A percentile compares a stretch with the other conserved stretches of the same genome.
phyloP scores from a whole-genome alignment of 768 basidiomycete genomes.

The Krasilnikovozyma curviuscula region DNA sequence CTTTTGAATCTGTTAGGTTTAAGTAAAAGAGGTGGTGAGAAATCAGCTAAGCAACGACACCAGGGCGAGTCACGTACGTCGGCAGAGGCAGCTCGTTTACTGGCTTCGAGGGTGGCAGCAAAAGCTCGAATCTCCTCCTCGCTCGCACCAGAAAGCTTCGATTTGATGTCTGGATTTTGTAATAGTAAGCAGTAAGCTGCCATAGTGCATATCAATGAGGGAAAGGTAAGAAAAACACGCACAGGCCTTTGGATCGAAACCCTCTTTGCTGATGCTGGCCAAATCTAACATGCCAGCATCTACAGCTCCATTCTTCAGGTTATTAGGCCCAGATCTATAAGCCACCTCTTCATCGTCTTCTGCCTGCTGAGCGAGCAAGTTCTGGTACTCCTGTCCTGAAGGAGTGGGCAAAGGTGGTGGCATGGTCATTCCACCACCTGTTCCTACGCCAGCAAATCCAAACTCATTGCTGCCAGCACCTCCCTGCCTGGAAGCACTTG shows the following conservation, averaged over 20 bases:
- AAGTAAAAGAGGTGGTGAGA: not conserved
- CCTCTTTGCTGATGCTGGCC: slow-evolving; percentile 48
- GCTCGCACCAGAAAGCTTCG: slow-evolving; percentile 24
- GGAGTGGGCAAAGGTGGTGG: not conserved
- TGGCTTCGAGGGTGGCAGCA: slow-evolving; percentile 56
- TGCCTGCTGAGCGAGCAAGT: slow-evolving; percentile 23
- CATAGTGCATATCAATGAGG: not conserved
- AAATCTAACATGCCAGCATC: slow-evolving; percentile 33
- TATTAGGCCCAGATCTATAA: slow-evolving; percentile 19
- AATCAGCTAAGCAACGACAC: not conserved
- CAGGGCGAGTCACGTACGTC: slow-evolving; percentile 26
- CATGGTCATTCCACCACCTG: slow-evolving; percentile 9
- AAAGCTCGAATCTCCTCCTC: slow-evolving; percentile 27
- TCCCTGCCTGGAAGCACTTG: no score
- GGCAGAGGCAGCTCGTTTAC: slow-evolving; percentile 51
- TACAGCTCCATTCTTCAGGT: slow-evolving; percentile 36
- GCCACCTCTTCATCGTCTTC: slow-evolving; percentile 36
- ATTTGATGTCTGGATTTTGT: slow-evolving; percentile 16
- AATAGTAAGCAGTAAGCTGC: not conserved
- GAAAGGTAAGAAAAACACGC: slow-evolving; percentile 25
- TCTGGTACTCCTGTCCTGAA: slow-evolving; percentile 11
- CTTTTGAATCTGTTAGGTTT: slow-evolving; percentile 37
- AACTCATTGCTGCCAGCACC: no score
- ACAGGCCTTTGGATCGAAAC: slow-evolving; percentile 81
- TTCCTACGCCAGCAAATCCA: no score